Base-by-base conservation (phyloP, 108 stramenopile genomes). In the Pinguiococcus pyrenoidosus region DNA sequence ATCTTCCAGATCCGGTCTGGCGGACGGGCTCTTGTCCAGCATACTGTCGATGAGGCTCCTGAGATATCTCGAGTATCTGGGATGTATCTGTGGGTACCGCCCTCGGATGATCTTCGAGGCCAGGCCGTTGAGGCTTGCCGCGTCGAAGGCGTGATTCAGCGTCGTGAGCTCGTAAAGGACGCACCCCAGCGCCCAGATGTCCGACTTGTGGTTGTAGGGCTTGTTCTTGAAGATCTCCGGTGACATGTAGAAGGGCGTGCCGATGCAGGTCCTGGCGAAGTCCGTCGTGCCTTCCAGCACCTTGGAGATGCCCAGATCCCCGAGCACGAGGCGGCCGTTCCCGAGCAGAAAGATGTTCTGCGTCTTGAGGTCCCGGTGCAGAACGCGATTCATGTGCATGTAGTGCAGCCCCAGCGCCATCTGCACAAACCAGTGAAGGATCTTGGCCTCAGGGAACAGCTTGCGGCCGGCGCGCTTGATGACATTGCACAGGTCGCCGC, bases 221-320 rank as follows among this genome's bases (percentile, higher is more conserved):
- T 58, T 61, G 38, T 66, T 69, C 32, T 62, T 51, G 59, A 67
- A 74, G 4, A 74, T 65, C 55, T 74, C 73, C 3, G 69, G 69
- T 14, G 68, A 66, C 73, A 74, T 74, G 53, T 74, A 74, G 38
- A 63, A 74, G 8, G 73, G 73, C 13, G 73, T 74, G 13, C 77
- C 77, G 32, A 78, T 78, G 13, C 67, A 64, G 1, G 77, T 78
- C 37, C 61, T 65, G 2, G 77, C 74, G 23, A 78, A 72, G 66
- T 73, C 73, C 54, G 63, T 71, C 16, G 77, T 70, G 8, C 62
- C 69, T 16, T 76, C 74, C 44, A 78, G 44, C 7, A 66, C 72
- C 58, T 78, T 78, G 28, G 59, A 55, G 33, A 76, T 74, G 3
- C 77, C 77, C 3, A 78, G 63, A 32, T 76, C 77, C 8, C 75